Evolutionary conservation across 169 alveolate species (phyloP), one percentile per base, ranked within the genome.

Genomic region (Babesia divergens): DNA sequence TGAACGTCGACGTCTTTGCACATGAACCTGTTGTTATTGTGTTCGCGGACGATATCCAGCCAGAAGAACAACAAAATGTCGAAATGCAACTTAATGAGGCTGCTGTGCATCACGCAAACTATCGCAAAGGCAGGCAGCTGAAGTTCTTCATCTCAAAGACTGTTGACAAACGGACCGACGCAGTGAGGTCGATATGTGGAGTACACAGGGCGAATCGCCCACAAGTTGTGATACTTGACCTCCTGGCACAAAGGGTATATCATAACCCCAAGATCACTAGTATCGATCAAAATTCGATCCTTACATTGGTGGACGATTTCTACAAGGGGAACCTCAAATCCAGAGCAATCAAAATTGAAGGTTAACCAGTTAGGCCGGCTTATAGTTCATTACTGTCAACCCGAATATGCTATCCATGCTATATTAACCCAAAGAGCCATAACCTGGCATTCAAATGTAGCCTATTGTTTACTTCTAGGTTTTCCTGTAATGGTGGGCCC

Each of bases 21-120:
- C 84, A 70, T 56, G 44, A 64, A 55, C 88, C 88, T 8, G 62
- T 71, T n/a, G 56, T 80, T 20, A 38, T 80, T 0, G 77, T 65
- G 18, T 62, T 80, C 66, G 80, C 79, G 29, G 88, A 80, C 46
- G 60, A 56, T 42, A 55, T 44, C 22, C 50, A 44, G 35, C 38
- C 31, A 1, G 58, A 70, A 66, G 72, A 31, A n/a, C 75, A 46
- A 35, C 43, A 46, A 4, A 67, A 9, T n/a, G 46, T 70, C 24
- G 70, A 51, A 31, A 11, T 22, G 43, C 77, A 80, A 46, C 49
- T 80, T 24, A 42, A 34, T 20, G 53, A 80, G 65, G 83, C 79
- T 2, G 68, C 81, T 14, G 60, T 7, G 34, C 44, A 32, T 1
- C 88, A 80, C 58, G 35, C 42, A 13, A 34, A 32, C 53, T 34